Evolutionary conservation across 2,329 filamentous ascomycete species (phyloP).

Genomic region (Fusarium humuli): DNA sequence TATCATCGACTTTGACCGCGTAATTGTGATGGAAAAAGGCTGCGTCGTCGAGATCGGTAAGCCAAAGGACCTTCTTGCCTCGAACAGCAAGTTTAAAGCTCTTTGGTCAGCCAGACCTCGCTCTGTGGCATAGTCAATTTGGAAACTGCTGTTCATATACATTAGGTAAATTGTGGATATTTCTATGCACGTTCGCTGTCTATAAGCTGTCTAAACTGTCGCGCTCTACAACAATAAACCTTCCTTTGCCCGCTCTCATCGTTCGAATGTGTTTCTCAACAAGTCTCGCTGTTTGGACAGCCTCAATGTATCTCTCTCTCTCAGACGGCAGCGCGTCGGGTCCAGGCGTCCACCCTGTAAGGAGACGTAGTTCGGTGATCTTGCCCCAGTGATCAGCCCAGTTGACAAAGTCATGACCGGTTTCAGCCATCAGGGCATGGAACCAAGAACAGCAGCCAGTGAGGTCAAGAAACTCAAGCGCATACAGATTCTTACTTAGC

Average conservation of each 20-base stretch:
- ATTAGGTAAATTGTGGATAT: background rate
- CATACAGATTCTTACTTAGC: conserved; percentile 66
- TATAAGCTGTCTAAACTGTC: conserved; percentile 47
- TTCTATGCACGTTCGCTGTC: background rate
- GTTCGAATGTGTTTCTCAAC: conserved; percentile 62
- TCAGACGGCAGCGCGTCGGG: conserved; percentile 52
- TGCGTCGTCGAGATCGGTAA: conserved; percentile 44
- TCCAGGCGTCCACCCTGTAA: conserved; percentile 56
- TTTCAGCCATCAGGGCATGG: conserved; percentile 57
- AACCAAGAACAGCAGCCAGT: conserved; percentile 70
- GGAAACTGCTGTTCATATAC: background rate
- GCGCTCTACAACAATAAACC: conserved; percentile 62
- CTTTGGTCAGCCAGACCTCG: conserved; percentile 47
- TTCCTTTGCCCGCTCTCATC: conserved; percentile 61
- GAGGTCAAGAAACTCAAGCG: conserved; percentile 70
- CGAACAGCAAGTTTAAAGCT: conserved; percentile 38
- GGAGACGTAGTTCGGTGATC: conserved; percentile 59
- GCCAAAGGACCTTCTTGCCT: conserved; percentile 40
- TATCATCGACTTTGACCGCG: conserved; percentile 52
- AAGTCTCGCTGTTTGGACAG: conserved; percentile 53
- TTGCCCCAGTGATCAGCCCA: conserved; percentile 68
- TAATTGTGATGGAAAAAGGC: conserved; percentile 47
- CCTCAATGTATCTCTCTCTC: conserved; percentile 50
- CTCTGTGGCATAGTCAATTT: background rate
- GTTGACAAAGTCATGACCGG: conserved; percentile 62